Evolutionary conservation across 495 filamentous ascomycete species (phyloP).

Genomic region (Sordaria brevicollis): DNA sequence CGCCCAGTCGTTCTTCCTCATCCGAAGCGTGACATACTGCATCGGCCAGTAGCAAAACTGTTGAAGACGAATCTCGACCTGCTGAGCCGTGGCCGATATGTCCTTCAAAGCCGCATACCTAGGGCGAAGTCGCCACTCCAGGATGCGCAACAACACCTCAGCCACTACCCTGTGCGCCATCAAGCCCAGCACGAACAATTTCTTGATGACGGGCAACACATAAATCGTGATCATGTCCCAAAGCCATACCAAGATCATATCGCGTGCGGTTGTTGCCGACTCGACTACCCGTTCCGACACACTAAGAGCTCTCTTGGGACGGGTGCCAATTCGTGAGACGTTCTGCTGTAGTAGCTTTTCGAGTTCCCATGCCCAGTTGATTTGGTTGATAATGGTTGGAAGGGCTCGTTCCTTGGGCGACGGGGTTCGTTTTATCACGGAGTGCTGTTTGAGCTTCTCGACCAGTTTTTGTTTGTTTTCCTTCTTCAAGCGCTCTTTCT

Average conservation of each 20-base stretch:
- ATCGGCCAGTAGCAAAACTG: conserved; percentile 99
- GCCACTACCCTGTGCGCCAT: conserved; percentile 74
- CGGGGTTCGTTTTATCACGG: conserved; percentile 60
- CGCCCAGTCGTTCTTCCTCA: conserved; percentile 86
- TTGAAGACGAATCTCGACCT: conserved; percentile 93
- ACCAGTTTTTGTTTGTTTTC: conserved; percentile 51
- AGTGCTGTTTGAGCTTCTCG: conserved; percentile 85
- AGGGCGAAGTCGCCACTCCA: conserved; percentile 81
- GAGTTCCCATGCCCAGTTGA: conserved; percentile 92
- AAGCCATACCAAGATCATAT: conserved; percentile 56
- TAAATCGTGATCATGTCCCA: conserved; percentile 66
- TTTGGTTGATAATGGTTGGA: conserved; percentile 77
- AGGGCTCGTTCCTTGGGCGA: conserved; percentile 78
- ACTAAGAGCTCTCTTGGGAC: conserved; percentile 74
- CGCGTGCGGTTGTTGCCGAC: conserved; percentile 76
- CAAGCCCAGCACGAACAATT: conserved; percentile 63
- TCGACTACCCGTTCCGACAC: conserved; percentile 93
- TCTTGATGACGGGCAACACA: conserved; percentile 66
- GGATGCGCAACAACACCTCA: conserved; percentile 64
- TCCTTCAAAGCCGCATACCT: conserved; percentile 84
- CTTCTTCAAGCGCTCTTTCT: conserved; percentile 42
- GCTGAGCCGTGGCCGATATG: conserved; percentile 93
- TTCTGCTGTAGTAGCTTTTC: conserved; percentile 78
- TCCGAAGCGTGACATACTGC: conserved; percentile 83
- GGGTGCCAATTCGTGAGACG: conserved; percentile 65